A percentile compares a stretch with the other conserved stretches of the same genome.
Conservation (phyloP, 305 asterid species). For the Salvia sclarea region DNA sequence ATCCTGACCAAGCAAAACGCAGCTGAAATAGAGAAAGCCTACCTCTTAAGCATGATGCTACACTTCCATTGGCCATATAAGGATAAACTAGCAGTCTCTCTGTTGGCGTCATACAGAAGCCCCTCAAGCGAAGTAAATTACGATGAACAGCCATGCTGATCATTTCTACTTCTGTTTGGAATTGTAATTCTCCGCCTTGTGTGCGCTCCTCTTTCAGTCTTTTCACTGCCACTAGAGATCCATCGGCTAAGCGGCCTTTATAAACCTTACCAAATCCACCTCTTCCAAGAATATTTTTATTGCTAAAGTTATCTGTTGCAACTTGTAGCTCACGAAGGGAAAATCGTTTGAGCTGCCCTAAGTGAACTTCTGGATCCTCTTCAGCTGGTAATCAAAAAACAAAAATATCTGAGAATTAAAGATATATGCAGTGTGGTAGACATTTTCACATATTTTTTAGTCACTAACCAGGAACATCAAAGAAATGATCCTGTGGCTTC, state of each 20-base stretch:
- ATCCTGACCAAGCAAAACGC: neutral
- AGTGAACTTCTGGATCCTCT: conserved; percentile 77
- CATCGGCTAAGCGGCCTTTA: conserved; percentile 65
- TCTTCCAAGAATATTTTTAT: conserved; percentile 62
- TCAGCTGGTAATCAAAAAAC: conserved; percentile 48
- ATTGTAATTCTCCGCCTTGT: conserved; percentile 71
- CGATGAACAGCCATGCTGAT: conserved; percentile 81
- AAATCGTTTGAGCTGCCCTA: conserved; percentile 69
- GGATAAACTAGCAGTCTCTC: conserved; percentile 75
- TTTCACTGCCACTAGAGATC: conserved; percentile 63
- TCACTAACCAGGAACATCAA: conserved; percentile 69
- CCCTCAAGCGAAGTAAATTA: conserved; percentile 63
- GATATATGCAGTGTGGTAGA: conserved; percentile 9
- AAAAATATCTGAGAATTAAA: conserved; percentile 18
- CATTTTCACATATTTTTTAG: conserved; percentile 18
- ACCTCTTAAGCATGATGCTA: conserved; percentile 75
- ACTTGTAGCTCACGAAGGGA: conserved; percentile 70
- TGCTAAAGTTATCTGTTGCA: conserved; percentile 66
- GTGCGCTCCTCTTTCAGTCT: conserved; percentile 74
- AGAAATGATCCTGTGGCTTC: conserved; percentile 62
- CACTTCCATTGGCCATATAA: conserved; percentile 75
- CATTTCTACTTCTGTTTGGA: conserved; percentile 74
- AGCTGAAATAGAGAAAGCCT: conserved; percentile 22
- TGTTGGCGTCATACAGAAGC: conserved; percentile 74
- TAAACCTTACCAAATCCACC: conserved; percentile 76